A percentile compares a stretch with the other conserved stretches of the same genome.
phyloP scores from a whole-genome alignment of 139 green algal genomes.

The Chlorella ohadii region DNA sequence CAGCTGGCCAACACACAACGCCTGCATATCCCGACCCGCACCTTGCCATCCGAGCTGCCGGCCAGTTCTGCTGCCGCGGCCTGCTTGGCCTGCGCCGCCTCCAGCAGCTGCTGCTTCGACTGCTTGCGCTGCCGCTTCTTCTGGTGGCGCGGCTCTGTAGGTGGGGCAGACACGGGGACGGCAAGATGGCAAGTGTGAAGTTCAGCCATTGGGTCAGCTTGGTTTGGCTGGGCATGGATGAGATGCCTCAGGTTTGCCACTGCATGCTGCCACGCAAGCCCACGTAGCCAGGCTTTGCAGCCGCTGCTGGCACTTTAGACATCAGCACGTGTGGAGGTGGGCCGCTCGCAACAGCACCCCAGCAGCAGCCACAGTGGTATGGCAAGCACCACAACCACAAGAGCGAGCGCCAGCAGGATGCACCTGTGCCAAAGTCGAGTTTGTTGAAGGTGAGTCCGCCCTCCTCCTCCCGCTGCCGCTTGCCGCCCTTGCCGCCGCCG shows the following conservation, averaged over 20 bases:
- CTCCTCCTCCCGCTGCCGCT: not conserved
- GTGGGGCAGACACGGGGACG: not conserved
- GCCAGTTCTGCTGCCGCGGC: constrained; percentile 27
- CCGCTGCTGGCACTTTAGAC: too few relatives aligned
- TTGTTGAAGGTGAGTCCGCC: constrained; percentile 38
- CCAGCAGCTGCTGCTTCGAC: constrained; percentile 71
- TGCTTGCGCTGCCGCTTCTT: constrained; percentile 45
- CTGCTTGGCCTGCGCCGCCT: constrained; percentile 60
- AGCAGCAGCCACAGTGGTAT: not conserved
- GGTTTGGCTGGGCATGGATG: too few relatives aligned
- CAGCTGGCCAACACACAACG: too few relatives aligned
- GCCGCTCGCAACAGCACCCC: too few relatives aligned
- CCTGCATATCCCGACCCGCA: too few relatives aligned
- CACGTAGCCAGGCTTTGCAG: too few relatives aligned
- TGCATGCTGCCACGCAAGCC: too few relatives aligned
- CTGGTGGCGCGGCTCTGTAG: constrained; percentile 12
- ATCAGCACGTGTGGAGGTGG: too few relatives aligned
- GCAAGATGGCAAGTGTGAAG: not conserved
- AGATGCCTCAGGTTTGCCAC: too few relatives aligned
- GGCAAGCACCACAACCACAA: not conserved
- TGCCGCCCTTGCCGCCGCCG: constrained; percentile 7
- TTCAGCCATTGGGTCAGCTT: too few relatives aligned
- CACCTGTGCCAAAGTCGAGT: constrained; percentile 46
- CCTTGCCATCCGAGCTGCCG: constrained; percentile 56
- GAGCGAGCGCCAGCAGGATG: too few relatives aligned